phyloP scores from a whole-genome alignment of 225 moss, liverwort and hornwort genomes.

The Lunularia cruciata region DNA sequence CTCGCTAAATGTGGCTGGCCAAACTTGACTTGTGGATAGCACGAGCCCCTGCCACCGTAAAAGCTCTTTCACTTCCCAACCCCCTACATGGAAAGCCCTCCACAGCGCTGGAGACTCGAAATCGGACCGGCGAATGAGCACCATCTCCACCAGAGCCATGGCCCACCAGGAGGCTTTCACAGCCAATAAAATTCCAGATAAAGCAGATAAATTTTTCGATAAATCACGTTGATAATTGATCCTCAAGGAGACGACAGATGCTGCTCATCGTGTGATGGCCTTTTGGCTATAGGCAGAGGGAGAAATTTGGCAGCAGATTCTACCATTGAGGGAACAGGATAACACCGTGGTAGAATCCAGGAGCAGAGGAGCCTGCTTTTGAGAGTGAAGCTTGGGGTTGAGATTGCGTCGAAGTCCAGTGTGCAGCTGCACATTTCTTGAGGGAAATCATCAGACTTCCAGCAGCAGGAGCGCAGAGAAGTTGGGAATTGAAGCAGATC shows the following conservation, averaged over 20 bases:
- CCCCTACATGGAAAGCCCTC: neutral
- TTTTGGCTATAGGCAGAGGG: neutral
- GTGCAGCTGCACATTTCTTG: slow-evolving; percentile 11
- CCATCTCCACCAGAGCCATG: neutral
- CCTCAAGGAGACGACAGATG: slow-evolving; percentile 3
- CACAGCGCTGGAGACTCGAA: neutral
- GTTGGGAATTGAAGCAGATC: slow-evolving; percentile 9
- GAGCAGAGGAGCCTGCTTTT: neutral
- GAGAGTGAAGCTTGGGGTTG: neutral
- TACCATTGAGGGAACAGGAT: neutral
- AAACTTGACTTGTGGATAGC: slow-evolving; percentile 13
- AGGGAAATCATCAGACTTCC: slow-evolving; percentile 5
- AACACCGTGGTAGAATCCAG: slow-evolving; percentile 16
- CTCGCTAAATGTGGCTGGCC: no score
- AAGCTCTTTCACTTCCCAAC: no score
- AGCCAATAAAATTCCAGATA: slow-evolving; percentile 19
- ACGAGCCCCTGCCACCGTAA: no score
- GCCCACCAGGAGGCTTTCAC: neutral
- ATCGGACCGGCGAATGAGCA: slow-evolving; percentile 18
- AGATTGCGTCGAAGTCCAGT: slow-evolving; percentile 4
- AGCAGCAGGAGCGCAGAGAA: slow-evolving; percentile 13
- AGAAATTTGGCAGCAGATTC: slow-evolving; percentile 5
- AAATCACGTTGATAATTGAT: slow-evolving; percentile 17
- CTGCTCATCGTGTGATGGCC: neutral
- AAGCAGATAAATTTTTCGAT: slow-evolving; percentile 6